A percentile compares a stretch with the other conserved stretches of the same genome.
Conservation (phyloP, 2,329 filamentous ascomycete genomes). For the Pleoardoris graminearum region DNA sequence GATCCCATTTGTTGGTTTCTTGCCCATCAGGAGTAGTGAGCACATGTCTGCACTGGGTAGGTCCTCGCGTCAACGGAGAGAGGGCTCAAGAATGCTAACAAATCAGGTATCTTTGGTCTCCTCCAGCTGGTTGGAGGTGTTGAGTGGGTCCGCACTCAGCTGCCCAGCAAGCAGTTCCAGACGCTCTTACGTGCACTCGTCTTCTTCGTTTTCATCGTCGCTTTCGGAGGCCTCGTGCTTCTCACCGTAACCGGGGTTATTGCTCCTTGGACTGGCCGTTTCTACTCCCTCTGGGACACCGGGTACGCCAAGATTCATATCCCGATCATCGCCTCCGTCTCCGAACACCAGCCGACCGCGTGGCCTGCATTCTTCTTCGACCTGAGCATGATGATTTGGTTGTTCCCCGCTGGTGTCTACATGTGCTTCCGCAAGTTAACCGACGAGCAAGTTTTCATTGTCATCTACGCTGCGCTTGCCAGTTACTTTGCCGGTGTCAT, state of each 20-base stretch:
- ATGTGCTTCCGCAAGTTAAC: constrained; percentile 92
- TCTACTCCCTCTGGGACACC: constrained; percentile 99
- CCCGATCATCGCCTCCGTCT: constrained; percentile 99
- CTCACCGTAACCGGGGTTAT: constrained; percentile 86
- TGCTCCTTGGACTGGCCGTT: constrained; percentile 95
- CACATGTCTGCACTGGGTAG: constrained; percentile 95
- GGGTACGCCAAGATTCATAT: constrained; percentile 99
- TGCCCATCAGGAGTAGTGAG: constrained; percentile 94
- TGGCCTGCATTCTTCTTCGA: constrained; percentile 99
- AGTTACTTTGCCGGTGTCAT: constrained; percentile 99
- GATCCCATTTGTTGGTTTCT: constrained; percentile 96
- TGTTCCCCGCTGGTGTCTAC: constrained; percentile 98
- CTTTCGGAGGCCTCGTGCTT: constrained; percentile 75
- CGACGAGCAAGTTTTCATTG: constrained; percentile 96
- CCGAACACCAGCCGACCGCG: constrained; percentile 96
- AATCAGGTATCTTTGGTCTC: constrained; percentile 85
- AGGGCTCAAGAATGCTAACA: constrained; percentile 26
- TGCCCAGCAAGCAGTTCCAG: constrained; percentile 92
- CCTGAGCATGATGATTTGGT: constrained; percentile 96
- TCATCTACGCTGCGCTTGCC: constrained; percentile 94
- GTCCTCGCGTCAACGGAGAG: constrained; percentile 29
- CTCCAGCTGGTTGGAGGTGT: constrained; percentile 92
- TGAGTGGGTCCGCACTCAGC: constrained; percentile 83
- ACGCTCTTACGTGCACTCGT: constrained; percentile 80
- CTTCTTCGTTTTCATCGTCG: constrained; percentile 71